Base-by-base conservation (phyloP, 192 early-diverging fungal genomes). In the Linnemannia exigua region DNA sequence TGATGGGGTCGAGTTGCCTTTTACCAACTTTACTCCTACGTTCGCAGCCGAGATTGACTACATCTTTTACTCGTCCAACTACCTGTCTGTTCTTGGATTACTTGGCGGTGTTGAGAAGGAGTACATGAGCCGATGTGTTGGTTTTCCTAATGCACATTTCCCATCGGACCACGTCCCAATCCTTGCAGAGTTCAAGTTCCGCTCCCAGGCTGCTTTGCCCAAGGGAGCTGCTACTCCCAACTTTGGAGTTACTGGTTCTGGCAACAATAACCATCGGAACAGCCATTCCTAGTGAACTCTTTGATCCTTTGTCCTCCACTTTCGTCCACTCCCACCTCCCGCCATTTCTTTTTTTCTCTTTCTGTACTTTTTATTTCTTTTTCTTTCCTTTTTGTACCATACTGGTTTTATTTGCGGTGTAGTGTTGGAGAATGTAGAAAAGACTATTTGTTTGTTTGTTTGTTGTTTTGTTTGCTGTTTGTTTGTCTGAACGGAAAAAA, bases 1-100 rank as follows among this genome's bases (percentile, higher is more conserved):
- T 6, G 88, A 92, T 70, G 84, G 93, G 0, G 91, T 87, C 20
- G 95, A 97, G 72, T 87, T 99, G 44, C 94, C 94, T n/a, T 95
- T 97, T 89, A 99, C 98, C 20, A 99, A 98, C 79, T 96, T 91
- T 83, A 96, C 94, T 19, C 96, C 97, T n/a, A 85, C 79, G 1
- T 99, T 96, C 81, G 92, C 90, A 71, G 97, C 96, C 0, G 94
- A 94, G 22, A 96, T 99, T 74, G 98, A 99, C 90, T 98, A 98
- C 81, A 95, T 99, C 68, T 99, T 96, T 94, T 97, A 96, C 88
- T 91, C 94, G 7, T 94, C 90, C 22, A 93, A 92, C 44, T 93
- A 94, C 31, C 88, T 98, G 28, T 91, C 87, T 17, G 93, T 97
- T 14, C 92, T 95, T 15, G 96, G 96, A 7, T 78, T 99, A 19